Conservation (phyloP, 1,284 basidiomycete species). For the Cryptococcus jaspeensis region DNA sequence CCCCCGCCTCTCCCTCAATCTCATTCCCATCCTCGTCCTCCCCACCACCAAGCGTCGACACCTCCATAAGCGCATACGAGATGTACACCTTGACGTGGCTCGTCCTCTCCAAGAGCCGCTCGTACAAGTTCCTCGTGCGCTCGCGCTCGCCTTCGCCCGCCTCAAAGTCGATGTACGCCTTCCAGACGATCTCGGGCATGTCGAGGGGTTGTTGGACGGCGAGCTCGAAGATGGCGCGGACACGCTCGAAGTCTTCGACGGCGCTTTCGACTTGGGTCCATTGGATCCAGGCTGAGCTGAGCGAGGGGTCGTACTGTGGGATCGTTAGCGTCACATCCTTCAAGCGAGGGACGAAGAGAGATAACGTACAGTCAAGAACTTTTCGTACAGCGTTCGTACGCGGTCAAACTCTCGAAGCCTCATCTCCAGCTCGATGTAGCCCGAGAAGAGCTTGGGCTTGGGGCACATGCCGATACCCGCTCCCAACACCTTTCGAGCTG, state of each 20-base stretch:
- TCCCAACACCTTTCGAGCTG: conserved; percentile 87
- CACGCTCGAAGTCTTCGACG: conserved; percentile 85
- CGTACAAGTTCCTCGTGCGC: conserved; percentile 80
- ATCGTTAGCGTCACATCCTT: conserved; percentile 11
- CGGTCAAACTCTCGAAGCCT: conserved; percentile 81
- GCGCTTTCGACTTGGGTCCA: conserved; percentile 93
- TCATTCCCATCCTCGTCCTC: conserved; percentile 72
- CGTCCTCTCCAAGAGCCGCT: conserved; percentile 79
- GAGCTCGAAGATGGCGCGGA: conserved; percentile 93
- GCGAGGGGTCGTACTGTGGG: conserved; percentile 75
- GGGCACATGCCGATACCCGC: conserved; percentile 92
- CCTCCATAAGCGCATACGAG: conserved; percentile 54
- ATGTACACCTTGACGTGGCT: conserved; percentile 81
- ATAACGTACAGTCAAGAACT: conserved; percentile 77
- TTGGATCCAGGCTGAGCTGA: conserved; percentile 93
- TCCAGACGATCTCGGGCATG: conserved; percentile 99
- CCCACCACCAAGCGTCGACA: conserved; percentile 55
- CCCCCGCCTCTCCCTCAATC: conserved; percentile 66
- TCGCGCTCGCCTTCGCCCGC: conserved; percentile 82
- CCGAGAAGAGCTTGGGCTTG: conserved; percentile 89
- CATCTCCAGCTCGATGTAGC: conserved; percentile 87
- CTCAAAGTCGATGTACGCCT: conserved; percentile 94
- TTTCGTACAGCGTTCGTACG: conserved; percentile 87
- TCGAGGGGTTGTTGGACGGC: conserved; percentile 92
- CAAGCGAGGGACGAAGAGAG: neutral